phyloP scores from a whole-genome alignment of 2,329 filamentous ascomycete species.

The Stemphylium beticola region DNA sequence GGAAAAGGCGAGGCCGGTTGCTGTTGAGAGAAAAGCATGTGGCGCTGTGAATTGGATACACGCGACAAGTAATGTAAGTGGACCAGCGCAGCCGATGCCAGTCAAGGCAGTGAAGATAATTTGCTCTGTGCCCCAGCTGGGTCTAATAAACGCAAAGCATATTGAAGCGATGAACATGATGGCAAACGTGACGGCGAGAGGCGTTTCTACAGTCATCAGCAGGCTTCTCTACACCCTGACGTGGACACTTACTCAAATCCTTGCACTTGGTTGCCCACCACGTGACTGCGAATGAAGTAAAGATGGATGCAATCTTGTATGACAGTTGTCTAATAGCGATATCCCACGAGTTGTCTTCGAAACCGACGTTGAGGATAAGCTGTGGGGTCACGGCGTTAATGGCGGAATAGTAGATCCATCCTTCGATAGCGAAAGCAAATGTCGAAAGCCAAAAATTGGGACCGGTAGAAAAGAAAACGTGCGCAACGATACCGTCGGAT shows the following conservation, averaged over 20 bases:
- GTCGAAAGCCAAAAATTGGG: constrained; percentile 62
- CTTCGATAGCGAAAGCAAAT: constrained; percentile 64
- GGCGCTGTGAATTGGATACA: constrained; percentile 42
- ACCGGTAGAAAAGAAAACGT: constrained; percentile 61
- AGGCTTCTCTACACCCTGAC: neutral
- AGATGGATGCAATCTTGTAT: constrained; percentile 33
- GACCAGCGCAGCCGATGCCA: constrained; percentile 37
- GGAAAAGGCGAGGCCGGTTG: constrained; percentile 43
- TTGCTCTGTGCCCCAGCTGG: constrained; percentile 33
- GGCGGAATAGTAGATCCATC: constrained; percentile 61
- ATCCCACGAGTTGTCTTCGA: constrained; percentile 39
- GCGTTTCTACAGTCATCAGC: constrained; percentile 22
- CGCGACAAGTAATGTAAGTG: constrained; percentile 41
- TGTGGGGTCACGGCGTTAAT: constrained; percentile 43
- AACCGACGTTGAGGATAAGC: constrained; percentile 40
- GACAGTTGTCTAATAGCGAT: constrained; percentile 40
- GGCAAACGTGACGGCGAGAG: constrained; percentile 33
- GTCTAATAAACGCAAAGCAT: constrained; percentile 34
- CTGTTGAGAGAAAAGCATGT: constrained; percentile 39
- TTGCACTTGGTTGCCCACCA: constrained; percentile 39
- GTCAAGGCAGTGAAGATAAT: constrained; percentile 35
- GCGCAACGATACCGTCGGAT: constrained; percentile 61
- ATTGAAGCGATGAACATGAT: constrained; percentile 38
- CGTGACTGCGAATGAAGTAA: constrained; percentile 31
- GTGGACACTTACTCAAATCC: constrained; percentile 30